Conservation (phyloP, 2,329 filamentous ascomycete genomes). For the Aspergillus brasiliensis region DNA sequence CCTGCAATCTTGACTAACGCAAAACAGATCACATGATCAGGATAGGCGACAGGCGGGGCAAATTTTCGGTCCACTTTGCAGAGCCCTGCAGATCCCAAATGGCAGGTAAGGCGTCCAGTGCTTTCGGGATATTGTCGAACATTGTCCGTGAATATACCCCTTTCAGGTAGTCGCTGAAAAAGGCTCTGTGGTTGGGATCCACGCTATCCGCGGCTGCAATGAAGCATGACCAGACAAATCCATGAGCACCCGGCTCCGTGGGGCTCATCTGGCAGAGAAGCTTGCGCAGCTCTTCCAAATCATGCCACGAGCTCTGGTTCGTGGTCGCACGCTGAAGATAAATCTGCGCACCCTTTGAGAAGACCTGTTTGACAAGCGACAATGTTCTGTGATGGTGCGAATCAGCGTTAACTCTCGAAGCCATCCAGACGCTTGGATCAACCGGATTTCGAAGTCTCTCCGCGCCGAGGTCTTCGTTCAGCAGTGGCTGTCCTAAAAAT, state of each 20-base stretch:
- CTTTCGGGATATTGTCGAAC: constrained; percentile 44
- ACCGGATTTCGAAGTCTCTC: not conserved
- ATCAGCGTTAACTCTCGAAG: not conserved
- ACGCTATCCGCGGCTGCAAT: constrained; percentile 45
- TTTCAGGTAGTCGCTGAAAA: constrained; percentile 36
- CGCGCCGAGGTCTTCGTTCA: not conserved
- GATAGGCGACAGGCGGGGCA: constrained; percentile 15
- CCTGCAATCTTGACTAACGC: too few relatives aligned
- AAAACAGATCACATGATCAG: constrained; percentile 19
- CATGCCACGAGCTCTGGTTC: constrained; percentile 16
- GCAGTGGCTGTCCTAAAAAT: not conserved
- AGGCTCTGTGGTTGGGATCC: constrained; percentile 37
- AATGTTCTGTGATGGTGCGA: not conserved
- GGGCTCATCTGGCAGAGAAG: constrained; percentile 32
- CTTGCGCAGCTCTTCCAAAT: constrained; percentile 35
- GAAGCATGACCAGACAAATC: constrained; percentile 47
- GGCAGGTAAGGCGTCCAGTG: constrained; percentile 34
- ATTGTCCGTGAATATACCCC: constrained; percentile 35
- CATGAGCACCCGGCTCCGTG: constrained; percentile 37
- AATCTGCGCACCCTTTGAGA: constrained; percentile 26
- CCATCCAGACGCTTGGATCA: constrained; percentile 1
- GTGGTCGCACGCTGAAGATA: constrained; percentile 23
- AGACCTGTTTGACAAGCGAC: constrained; percentile 13
- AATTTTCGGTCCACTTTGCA: constrained; percentile 20
- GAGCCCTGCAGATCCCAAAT: constrained; percentile 34